These are phyloP conservation scores for Cadophora gregata DNA, from an alignment of 2,329 filamentous ascomycete species.

Conservation along the genomic window DNA sequence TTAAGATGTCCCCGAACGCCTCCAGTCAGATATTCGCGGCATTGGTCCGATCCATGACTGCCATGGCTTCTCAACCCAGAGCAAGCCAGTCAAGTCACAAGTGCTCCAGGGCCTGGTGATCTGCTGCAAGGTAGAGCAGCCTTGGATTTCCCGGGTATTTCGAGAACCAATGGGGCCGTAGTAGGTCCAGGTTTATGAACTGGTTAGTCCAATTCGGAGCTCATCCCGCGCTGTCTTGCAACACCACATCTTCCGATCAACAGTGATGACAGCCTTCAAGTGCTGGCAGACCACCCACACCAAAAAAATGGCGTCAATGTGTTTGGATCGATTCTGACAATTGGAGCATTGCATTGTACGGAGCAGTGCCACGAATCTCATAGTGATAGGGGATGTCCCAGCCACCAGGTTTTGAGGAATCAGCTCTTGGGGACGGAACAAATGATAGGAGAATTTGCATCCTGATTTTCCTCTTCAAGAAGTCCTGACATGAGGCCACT, in stretches of 20 bases:
- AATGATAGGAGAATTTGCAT: constrained; percentile 5
- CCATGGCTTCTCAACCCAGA: constrained; percentile 15
- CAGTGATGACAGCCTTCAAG: not conserved
- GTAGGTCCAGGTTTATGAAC: not conserved
- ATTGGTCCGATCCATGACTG: constrained; percentile 11
- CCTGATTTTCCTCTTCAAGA: not conserved
- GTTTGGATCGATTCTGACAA: constrained; percentile 26
- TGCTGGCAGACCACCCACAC: constrained; percentile 17
- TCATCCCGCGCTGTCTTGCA: constrained; percentile 2
- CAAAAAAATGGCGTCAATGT: constrained; percentile 10
- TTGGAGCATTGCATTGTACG: constrained; percentile 26
- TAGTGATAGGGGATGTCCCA: constrained; percentile 12
- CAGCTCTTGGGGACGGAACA: not conserved
- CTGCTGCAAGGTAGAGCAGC: constrained; percentile 23
- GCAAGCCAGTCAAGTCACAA: constrained; percentile 21
- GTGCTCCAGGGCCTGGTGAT: constrained; percentile 15
- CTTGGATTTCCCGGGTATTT: constrained; percentile 11
- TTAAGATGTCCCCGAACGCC: constrained; percentile 23
- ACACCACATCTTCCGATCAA: constrained; percentile 16
- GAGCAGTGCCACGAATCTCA: constrained; percentile 19
- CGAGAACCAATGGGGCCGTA: not conserved
- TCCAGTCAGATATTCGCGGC: constrained; percentile 18
- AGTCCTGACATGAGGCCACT: not conserved
- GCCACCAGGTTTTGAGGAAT: constrained; percentile 9
- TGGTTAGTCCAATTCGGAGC: constrained; percentile 5